Evolutionary conservation across 2,329 filamentous ascomycete species (phyloP).

Genomic region (Ambrosiella beaveri): DNA sequence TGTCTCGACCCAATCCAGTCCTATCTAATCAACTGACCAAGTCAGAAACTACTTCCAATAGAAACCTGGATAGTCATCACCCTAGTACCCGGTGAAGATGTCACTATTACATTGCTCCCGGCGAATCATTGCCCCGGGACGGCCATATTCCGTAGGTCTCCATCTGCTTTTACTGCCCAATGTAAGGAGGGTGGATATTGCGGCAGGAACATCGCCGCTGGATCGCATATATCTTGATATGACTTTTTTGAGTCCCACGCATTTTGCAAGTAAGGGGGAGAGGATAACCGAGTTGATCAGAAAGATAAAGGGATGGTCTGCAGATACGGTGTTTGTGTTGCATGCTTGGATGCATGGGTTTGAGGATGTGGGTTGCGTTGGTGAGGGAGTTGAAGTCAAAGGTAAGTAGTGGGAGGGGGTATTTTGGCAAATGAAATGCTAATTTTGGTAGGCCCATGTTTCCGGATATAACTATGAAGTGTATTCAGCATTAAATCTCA

Average conservation of each 20-base stretch:
- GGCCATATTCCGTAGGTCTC: constrained; percentile 59
- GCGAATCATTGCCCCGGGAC: constrained; percentile 84
- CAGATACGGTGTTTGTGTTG: constrained; percentile 65
- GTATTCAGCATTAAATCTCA: constrained; percentile 43
- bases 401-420: constrained; percentile 23
- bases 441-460: constrained; percentile 47
- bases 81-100: constrained; percentile 45
- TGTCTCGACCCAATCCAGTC: no score
- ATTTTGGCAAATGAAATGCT: neutral
- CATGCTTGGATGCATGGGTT: constrained; percentile 69
- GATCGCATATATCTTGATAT: constrained; percentile 84
- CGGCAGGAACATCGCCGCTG: constrained; percentile 42
- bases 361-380: constrained; percentile 71
- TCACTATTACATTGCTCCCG: constrained; percentile 72
- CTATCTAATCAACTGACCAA: constrained; percentile 6
- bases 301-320: constrained; percentile 50
- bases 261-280: constrained; percentile 48
- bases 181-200: constrained; percentile 19
- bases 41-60: constrained; percentile 59
- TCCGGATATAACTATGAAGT: constrained; percentile 63
- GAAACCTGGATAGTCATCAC: constrained; percentile 66
- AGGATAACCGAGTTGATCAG: constrained; percentile 57
- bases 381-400: constrained; percentile 50
- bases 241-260: constrained; percentile 40
- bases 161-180: constrained; percentile 61